Evolutionary conservation across 306 rosid species (phyloP), one percentile per base, ranked within the genome.

Genomic region (Cucurbita moschata): DNA sequence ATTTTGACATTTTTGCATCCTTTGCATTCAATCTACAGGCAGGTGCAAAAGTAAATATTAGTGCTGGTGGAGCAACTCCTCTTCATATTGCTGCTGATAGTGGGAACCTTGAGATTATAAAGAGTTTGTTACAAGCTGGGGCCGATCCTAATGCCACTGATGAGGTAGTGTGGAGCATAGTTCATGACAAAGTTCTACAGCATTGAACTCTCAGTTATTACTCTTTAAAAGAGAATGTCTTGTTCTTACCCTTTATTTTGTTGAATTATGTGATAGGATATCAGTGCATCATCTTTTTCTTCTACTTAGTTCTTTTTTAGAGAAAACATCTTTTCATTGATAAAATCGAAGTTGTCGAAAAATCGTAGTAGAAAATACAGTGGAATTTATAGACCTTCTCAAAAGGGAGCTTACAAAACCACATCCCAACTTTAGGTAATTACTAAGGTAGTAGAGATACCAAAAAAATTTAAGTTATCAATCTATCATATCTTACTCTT

Each of bases 31-130:
- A 63, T 50, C 21, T 79, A 58, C 82, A 94, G 97, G 96, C 97
- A 38, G 99, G 97, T 78, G 92, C 87, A 57, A 82, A 88, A 75
- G 96, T 84, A 75, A 89, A 95, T 88, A 50, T 95, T 55, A 83
- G 81, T 79, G 96, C 91, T 68, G 93, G 99, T 80, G 99, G 99
- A 83, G 97, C 96, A 52, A 88, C 97, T 61, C 96, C 99, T 70
- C 84, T 91, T 81, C 99, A 86, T 79, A 85, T 91, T 77, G 96
- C 97, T 78, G 87, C 97, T 78, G 96, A 91, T 79, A 79, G 61
- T 79, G 97, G 90, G 68, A 85, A 82, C 77, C 39, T 78, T 42
- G 91, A 89, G 80, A 82, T 95, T 68, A 72, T 91, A 72, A 82
- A 78, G 49, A 79, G 86, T 81, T 81, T 95, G 79, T 79, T 91